phyloP scores from a whole-genome alignment of 2,329 filamentous ascomycete genomes.

The Macrophomina tecta region DNA sequence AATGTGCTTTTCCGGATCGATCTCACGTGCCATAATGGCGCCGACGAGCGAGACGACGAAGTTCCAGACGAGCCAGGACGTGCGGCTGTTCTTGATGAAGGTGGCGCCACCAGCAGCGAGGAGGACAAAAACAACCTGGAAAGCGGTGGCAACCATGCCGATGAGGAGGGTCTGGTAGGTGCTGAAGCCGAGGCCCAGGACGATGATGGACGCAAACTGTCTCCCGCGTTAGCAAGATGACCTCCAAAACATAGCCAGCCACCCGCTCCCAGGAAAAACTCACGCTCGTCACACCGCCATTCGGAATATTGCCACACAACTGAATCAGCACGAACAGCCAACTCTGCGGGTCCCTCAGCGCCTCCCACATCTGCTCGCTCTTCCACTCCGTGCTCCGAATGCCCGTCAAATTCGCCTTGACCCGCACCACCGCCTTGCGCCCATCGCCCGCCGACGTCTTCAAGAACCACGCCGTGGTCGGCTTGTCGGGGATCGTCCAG shows the following conservation, averaged over 20 bases:
- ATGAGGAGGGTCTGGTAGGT: constrained; percentile 27
- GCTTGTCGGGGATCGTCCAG: constrained; percentile 13
- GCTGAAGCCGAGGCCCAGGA: constrained; percentile 28
- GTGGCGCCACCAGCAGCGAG: constrained; percentile 24
- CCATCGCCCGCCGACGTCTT: constrained; percentile 31
- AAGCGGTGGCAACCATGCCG: constrained; percentile 32
- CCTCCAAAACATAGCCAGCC: too few relatives aligned
- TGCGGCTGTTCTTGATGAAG: constrained; percentile 28
- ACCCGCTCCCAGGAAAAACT: not conserved
- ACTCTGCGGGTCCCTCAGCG: constrained; percentile 34
- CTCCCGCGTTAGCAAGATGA: not conserved
- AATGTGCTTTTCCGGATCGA: constrained; percentile 27
- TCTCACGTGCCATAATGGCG: constrained; percentile 36
- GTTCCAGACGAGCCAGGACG: constrained; percentile 32
- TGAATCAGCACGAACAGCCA: constrained; percentile 28
- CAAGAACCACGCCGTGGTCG: constrained; percentile 13
- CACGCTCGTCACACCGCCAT: constrained; percentile 15
- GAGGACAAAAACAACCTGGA: constrained; percentile 29
- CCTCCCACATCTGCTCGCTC: constrained; percentile 48
- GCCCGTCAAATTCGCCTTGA: constrained; percentile 30
- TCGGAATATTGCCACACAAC: constrained; percentile 23
- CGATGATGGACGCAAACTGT: constrained; percentile 27
- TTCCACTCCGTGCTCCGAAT: constrained; percentile 39
- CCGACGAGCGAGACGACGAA: constrained; percentile 34
- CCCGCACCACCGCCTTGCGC: constrained; percentile 40